A percentile compares a stretch with the other conserved stretches of the same genome.
phyloP scores from a whole-genome alignment of 73 alveolate genomes.

The Tetrahymena malaccensis region DNA sequence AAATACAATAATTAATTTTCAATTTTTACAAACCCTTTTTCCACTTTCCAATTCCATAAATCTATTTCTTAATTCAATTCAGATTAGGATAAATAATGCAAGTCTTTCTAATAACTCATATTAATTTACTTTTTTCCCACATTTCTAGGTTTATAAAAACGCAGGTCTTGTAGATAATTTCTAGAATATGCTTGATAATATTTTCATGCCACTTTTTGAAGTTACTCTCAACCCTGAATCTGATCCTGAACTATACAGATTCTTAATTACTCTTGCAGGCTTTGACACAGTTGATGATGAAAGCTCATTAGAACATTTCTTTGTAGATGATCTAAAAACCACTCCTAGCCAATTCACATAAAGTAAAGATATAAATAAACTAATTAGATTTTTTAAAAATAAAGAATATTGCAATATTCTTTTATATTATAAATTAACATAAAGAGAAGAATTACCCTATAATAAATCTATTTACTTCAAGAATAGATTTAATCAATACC shows the following conservation, averaged over 20 bases:
- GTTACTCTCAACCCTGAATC: constrained; percentile 29
- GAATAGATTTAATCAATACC: too few species aligned
- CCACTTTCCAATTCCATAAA: too few species aligned
- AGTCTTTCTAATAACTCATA: neutral
- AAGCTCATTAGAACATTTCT: constrained; percentile 38
- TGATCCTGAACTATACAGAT: constrained; percentile 21
- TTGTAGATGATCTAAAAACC: constrained; percentile 18
- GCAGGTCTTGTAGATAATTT: constrained; percentile 45
- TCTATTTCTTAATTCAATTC: too few species aligned
- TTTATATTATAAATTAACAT: too few species aligned
- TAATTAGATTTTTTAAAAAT: too few species aligned
- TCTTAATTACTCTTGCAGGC: constrained; percentile 30
- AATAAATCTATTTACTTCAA: too few species aligned
- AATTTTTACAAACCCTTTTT: neutral
- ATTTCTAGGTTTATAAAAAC: constrained; percentile 25
- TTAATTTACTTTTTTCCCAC: neutral
- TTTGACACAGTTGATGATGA: constrained; percentile 77
- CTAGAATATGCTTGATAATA: constrained; percentile 62
- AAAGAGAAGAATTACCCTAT: too few species aligned
- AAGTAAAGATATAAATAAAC: neutral
- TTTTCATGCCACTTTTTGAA: constrained; percentile 37
- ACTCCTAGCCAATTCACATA: neutral
- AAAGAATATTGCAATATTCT: too few species aligned
- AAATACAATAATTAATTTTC: neutral
- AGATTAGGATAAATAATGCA: too few species aligned